Conservation (phyloP, 768 basidiomycete species). For the Leccinum sublutescens region DNA sequence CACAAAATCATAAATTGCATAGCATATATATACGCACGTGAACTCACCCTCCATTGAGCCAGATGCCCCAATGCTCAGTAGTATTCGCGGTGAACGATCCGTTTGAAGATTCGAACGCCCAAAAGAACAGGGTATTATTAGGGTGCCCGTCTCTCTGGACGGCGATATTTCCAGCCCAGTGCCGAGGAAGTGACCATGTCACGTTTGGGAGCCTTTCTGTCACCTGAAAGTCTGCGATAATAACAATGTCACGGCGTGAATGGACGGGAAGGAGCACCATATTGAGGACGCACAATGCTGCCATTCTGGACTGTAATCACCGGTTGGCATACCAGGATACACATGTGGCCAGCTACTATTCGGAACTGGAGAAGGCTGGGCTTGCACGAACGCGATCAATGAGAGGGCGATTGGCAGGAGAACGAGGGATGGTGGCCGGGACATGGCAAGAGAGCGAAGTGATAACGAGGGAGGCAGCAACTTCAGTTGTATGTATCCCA, state of each 20-base stretch:
- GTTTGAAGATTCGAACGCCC: slow-evolving; percentile 39
- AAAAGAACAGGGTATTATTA: slow-evolving; percentile 44
- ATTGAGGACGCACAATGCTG: slow-evolving; percentile 48
- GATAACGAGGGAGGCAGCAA: too few species aligned
- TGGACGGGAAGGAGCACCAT: neutral
- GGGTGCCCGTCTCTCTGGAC: slow-evolving; percentile 58
- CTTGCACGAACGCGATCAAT: neutral
- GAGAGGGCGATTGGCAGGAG: neutral
- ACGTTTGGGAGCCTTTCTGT: slow-evolving; percentile 55
- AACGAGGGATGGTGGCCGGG: neutral
- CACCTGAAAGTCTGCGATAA: slow-evolving; percentile 53
- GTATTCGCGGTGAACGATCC: slow-evolving; percentile 48
- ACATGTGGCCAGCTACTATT: slow-evolving; percentile 34
- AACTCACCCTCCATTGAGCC: slow-evolving; percentile 56
- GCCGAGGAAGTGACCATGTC: slow-evolving; percentile 47
- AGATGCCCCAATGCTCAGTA: slow-evolving; percentile 50
- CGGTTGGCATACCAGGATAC: slow-evolving; percentile 42
- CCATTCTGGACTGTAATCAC: slow-evolving; percentile 55
- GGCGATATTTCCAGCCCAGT: slow-evolving; percentile 3
- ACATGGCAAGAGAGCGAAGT: neutral
- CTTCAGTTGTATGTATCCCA: too few species aligned
- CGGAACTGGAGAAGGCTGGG: neutral
- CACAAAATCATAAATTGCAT: neutral
- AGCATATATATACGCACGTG: neutral
- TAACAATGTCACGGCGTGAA: neutral